Conservation (phyloP, 2,329 filamentous ascomycete species). For the Apiospora sp. region DNA sequence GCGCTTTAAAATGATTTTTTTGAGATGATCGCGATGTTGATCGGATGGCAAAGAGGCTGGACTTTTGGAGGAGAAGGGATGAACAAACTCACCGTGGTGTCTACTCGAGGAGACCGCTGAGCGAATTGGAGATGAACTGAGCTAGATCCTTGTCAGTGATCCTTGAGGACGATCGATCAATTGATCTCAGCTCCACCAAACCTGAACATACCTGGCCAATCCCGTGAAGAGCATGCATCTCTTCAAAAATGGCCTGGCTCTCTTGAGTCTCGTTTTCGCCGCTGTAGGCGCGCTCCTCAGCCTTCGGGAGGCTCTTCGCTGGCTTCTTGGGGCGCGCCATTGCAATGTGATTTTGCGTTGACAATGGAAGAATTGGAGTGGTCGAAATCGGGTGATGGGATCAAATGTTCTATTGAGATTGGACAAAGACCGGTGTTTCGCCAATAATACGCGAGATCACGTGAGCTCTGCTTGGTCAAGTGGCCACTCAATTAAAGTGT, state of each 20-base stretch:
- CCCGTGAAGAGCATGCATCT: not conserved
- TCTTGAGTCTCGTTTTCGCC: constrained; percentile 16
- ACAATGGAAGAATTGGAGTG: not conserved
- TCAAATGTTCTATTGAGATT: not conserved
- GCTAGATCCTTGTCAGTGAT: constrained; percentile 6
- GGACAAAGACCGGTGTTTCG: not conserved
- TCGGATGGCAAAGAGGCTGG: not conserved
- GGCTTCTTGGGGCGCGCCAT: not conserved
- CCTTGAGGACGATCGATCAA: not conserved
- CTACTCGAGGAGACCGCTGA: not conserved
- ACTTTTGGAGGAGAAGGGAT: not conserved
- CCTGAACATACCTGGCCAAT: constrained; percentile 19
- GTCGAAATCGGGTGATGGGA: not conserved
- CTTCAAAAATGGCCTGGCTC: not conserved
- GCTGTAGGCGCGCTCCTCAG: constrained; percentile 7
- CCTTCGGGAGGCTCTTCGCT: not conserved
- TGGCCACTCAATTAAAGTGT: not conserved
- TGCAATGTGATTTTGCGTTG: too few relatives aligned
- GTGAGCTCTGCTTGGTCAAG: not conserved
- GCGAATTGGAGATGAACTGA: constrained; percentile 15
- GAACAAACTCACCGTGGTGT: not conserved
- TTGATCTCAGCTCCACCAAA: not conserved
- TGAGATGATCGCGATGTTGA: not conserved
- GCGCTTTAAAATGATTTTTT: not conserved
- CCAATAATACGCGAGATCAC: constrained; percentile 12